Base-by-base conservation (phyloP, 495 filamentous ascomycete genomes). In the Pyrenula massariospora region DNA sequence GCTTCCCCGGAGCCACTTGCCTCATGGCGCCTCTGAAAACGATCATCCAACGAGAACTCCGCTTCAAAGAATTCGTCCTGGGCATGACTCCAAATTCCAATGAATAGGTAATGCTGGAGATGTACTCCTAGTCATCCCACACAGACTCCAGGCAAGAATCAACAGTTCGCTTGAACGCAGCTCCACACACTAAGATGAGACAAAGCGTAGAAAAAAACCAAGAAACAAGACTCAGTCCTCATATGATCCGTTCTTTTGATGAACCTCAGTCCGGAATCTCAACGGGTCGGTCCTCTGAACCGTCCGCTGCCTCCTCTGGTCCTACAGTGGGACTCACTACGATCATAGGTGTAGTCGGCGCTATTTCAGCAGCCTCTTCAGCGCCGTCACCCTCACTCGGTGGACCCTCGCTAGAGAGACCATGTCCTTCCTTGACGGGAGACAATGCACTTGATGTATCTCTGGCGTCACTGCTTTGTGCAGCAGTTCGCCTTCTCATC, bases 401-500 rank as follows among this genome's bases (percentile, higher is more conserved):
- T 23, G 68, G 63, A 22, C 66, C 69, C 15, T 42, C 31, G 15
- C 31, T 15, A 42, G 31, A 42, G 31, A 15, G 31, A 42, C 31
- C 15, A 15, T 42, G 8, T 15, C 31, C 31, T 42, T 42, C 31
- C 31, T 42, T 42, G 15, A 42, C 31, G 15, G 31, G 5, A 42
- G 31, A 42, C 31, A 42, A 42, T 15, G 31, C 31, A 15, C 31
- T 42, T 15, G 31, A 42, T 15, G 31, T 8, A 15, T 42, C 31
- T 42, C 31, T 5, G 5, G 31, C 31, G 15, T 42, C 31, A 15
- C 31, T 42, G 25, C 59, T 58, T 42, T 60, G 60, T 22, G 72
- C 62, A 23, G 66, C 70, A 53, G 79, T 79, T 54, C 79, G 79
- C 59, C 82, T 74, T 65, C 81, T 74, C 62, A 84, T 63, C 53